Conservation (phyloP, 2,329 filamentous ascomycete species). For the Fusarium kyushuense region DNA sequence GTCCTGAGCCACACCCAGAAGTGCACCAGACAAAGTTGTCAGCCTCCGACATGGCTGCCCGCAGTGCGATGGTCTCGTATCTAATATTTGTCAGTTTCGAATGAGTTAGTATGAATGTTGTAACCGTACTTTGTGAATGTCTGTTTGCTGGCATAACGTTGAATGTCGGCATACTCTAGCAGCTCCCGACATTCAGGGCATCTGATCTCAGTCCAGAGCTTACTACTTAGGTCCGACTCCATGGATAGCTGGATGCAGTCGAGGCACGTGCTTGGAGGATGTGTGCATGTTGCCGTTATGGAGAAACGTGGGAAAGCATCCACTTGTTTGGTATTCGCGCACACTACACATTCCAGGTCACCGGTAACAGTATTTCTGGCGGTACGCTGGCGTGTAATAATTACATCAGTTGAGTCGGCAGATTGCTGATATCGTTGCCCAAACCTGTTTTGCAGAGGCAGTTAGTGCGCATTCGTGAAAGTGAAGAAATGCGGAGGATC, state of each 20-base stretch:
- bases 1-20: constrained; percentile 63
- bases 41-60: constrained; percentile 57
- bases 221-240: constrained; percentile 50
- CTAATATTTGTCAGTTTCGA: constrained; percentile 40
- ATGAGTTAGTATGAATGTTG: background rate
- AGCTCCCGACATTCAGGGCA: constrained; percentile 64
- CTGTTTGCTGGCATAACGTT: constrained; percentile 57
- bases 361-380: constrained; percentile 39
- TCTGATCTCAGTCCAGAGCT: constrained; percentile 59
- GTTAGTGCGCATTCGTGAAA: constrained; percentile 21
- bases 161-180: constrained; percentile 60
- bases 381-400: constrained; percentile 50
- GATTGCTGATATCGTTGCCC: constrained; percentile 53
- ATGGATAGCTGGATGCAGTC: constrained; percentile 54
- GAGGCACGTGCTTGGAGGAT: constrained; percentile 52
- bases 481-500: background rate
- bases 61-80: constrained; percentile 59
- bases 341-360: constrained; percentile 54
- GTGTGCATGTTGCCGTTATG: constrained; percentile 52
- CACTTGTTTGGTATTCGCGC: constrained; percentile 50
- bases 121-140: constrained; percentile 57
- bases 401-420: constrained; percentile 43
- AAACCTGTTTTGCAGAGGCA: constrained; percentile 39
- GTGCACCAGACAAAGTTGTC: constrained; percentile 67
- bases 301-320: constrained; percentile 51